Evolutionary conservation across 345 rosid genomes (phyloP).

Genomic region (Trapa bicornis): DNA sequence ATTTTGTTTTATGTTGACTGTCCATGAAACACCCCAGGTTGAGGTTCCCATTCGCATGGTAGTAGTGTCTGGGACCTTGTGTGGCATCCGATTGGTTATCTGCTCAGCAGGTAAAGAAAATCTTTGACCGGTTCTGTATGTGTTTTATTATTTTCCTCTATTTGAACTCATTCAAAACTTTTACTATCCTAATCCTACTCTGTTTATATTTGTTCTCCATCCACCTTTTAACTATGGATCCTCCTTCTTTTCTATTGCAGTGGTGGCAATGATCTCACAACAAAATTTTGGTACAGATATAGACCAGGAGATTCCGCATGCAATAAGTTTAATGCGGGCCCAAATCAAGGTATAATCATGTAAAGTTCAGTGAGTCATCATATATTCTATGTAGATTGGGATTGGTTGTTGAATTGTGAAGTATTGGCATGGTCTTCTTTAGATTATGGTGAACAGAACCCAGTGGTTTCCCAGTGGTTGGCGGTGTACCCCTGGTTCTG

Average conservation of each 20-base stretch:
- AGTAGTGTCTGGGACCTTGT: constrained; percentile 93
- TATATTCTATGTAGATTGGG: background rate
- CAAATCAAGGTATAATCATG: background rate
- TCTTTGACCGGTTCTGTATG: background rate
- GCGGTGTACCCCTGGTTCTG: constrained; percentile 60
- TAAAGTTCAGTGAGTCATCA: background rate
- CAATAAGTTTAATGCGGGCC: constrained; percentile 40
- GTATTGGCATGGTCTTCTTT: background rate
- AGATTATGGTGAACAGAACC: background rate
- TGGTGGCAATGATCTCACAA: constrained; percentile 91
- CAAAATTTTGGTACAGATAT: constrained; percentile 98
- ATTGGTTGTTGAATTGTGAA: background rate
- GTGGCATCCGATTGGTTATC: constrained; percentile 99
- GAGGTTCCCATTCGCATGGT: constrained; percentile 83
- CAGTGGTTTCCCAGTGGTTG: constrained; percentile 30
- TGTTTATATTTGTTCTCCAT: background rate
- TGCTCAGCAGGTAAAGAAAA: constrained; percentile 74
- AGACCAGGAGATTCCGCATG: constrained; percentile 90
- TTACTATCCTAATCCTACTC: background rate
- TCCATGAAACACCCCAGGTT: constrained; percentile 92
- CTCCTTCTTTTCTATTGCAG: constrained; percentile 38
- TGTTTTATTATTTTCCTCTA: background rate
- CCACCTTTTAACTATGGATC: constrained; percentile 10
- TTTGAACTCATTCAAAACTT: background rate
- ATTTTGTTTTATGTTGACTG: constrained; percentile 23